Evolutionary conservation across 331 rosid species (phyloP), one percentile per base, ranked within the genome.

Genomic region (Quercus lobata): DNA sequence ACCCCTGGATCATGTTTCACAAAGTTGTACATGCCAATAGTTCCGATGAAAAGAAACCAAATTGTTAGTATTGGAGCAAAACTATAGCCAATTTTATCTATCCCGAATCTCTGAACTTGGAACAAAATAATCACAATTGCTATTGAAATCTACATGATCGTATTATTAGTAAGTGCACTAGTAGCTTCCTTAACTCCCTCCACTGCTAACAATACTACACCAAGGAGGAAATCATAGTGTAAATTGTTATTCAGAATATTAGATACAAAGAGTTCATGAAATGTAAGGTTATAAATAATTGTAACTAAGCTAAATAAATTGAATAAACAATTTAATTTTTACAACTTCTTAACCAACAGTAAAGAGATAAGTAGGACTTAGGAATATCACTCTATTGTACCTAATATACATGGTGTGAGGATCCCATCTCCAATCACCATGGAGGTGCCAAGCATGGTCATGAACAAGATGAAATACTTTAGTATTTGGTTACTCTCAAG

Each of bases 401-500:
- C 94, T 73, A 92, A 92, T 0, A 91, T 89, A 75, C 88, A 86
- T 60, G 96, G 96, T 74, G 96, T 91, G 82, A 88, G 93, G 73
- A 92, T 86, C 4, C 97, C 96, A 61, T 92, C 93, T 3, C 97
- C 96, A 19, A 92, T 90, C 41, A 92, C 91, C 97, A 92, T 91
- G 79, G 92, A 86, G 69, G 96, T 91, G 15, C 96, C 92, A 10
- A 91, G 91, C 94, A 91, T 80, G 55, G 96, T 92, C 11, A 84
- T 79, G 27, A 91, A 79, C 27, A 91, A 77, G 21, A 91, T 75
- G 72, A 85, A 81, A 18, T 61, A 4, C 66, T 91, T 92, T 34
- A 84, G 71, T 1, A 62, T 77, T 5, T 52, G 71, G 72, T 82
- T 88, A 0, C 78, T 89, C 79, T 92, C 94, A 6, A 91, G 74